These are phyloP conservation scores for Colletotrichum sp. DNA, from an alignment of 2,329 filamentous ascomycete genomes.

Conservation along the genomic window DNA sequence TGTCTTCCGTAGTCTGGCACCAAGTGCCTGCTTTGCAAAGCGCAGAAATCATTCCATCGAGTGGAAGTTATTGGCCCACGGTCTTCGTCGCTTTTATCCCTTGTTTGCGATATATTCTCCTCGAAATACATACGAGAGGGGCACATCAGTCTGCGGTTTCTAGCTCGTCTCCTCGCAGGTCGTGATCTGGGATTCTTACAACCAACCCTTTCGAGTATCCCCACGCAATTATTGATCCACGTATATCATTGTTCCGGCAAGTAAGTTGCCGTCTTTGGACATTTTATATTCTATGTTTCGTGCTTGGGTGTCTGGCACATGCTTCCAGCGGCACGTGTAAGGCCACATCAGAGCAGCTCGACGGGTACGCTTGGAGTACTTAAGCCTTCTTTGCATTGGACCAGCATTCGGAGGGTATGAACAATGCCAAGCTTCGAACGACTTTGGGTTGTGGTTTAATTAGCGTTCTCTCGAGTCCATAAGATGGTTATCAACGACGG, in stretches of 20 bases:
- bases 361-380: rapidly evolving
- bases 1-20: background rate
- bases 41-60: rapidly evolving
- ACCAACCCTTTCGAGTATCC: background rate
- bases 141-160: background rate
- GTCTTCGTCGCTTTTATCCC: background rate
- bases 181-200: background rate
- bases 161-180: background rate
- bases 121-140: background rate
- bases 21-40: rapidly evolving
- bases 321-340: background rate
- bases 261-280: too few relatives aligned
- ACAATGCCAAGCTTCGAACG: too few relatives aligned
- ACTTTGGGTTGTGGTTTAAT: background rate
- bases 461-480: background rate
- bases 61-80: rapidly evolving
- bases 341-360: background rate
- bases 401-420: rapidly evolving
- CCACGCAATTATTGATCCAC: too few relatives aligned
- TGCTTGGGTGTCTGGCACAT: too few relatives aligned
- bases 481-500: background rate
- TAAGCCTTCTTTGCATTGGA: background rate
- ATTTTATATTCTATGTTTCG: too few relatives aligned
- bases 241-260: too few relatives aligned
- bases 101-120: background rate